Evolutionary conservation across 2,329 filamentous ascomycete species (phyloP), one percentile per base, ranked within the genome.

Genomic region (Dactylellina leptospora): DNA sequence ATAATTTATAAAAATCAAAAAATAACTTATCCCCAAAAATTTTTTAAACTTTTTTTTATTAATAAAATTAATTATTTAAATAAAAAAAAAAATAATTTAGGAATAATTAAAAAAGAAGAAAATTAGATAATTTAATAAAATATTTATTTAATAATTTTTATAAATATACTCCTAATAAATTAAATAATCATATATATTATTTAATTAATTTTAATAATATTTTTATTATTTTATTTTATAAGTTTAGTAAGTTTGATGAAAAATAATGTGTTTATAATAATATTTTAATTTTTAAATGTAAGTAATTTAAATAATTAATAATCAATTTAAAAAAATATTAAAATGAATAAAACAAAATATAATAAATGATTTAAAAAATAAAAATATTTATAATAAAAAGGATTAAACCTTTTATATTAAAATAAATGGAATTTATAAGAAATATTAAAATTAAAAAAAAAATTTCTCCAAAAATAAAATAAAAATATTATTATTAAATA

Each of bases 1-100:
- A 54, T 22, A 38, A 54, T 54, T 42, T 56, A 16, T 28, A n/a
- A 18, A 28, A 28, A 51, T 33, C 20, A 4, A 16, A 33, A 20
- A 28, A 10, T 51, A 22, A 28, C n/a, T 8, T 51, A 28, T 5
- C 4, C n/a, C 8, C 20, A 28, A 28, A 51, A 51, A n/a, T 22
- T 30, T 10, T 4, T 22, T 22, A 51, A 51, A 28, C 20, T 47
- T 47, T 47, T 23, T 47, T 47, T 16, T 42, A 42, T 42, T 9
- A 42, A 42, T 42, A 16, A 16, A 42, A 16, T 42, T 42, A 42
- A 9, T 16, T 50, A 50, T 28, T 8, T 9, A 28, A 28, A 10
- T 22, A 22, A 22, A 22, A 4, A 50, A 10, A 9, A 9, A 50
- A 8, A 33, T 28, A 50, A 28, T n/a, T 16, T 50, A 28, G 13